Conservation (phyloP, 2,329 filamentous ascomycete species). For the Ciborinia camelliae region DNA sequence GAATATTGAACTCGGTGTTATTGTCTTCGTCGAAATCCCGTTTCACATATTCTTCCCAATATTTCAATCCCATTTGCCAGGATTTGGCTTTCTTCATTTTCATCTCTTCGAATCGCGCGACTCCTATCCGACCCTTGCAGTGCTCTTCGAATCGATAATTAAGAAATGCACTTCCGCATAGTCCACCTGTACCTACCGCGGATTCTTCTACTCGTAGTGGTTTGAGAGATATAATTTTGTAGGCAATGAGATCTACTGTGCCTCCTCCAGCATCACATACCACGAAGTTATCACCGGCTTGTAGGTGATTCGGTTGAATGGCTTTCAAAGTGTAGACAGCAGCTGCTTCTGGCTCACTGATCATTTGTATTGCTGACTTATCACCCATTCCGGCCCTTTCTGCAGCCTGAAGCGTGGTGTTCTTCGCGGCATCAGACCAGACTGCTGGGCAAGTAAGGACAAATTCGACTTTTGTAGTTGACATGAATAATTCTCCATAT, state of each 20-base stretch:
- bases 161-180: conserved; percentile 75
- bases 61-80: conserved; percentile 74
- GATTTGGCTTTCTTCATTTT: conserved; percentile 73
- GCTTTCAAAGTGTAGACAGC: conserved; percentile 77
- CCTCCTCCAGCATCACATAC: conserved; percentile 57
- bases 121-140: conserved; percentile 64
- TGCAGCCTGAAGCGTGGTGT: conserved; percentile 73
- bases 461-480: conserved; percentile 70
- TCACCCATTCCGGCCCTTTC: conserved; percentile 75
- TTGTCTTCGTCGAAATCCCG: conserved; percentile 79
- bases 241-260: conserved; percentile 74
- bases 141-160: conserved; percentile 81
- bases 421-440: conserved; percentile 83
- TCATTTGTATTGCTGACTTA: conserved; percentile 69
- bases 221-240: conserved; percentile 71
- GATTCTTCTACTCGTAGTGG: conserved; percentile 74
- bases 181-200: conserved; percentile 72
- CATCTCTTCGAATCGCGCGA: conserved; percentile 68
- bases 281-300: conserved; percentile 59
- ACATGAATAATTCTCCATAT: conserved; percentile 77
- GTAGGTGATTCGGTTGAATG: conserved; percentile 71
- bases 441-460: conserved; percentile 80
- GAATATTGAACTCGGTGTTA: conserved; percentile 72
- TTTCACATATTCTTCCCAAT: conserved; percentile 84
- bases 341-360: conserved; percentile 76